Evolutionary conservation across 2,329 filamentous ascomycete species (phyloP).

Genomic region (Fusarium torulosum): DNA sequence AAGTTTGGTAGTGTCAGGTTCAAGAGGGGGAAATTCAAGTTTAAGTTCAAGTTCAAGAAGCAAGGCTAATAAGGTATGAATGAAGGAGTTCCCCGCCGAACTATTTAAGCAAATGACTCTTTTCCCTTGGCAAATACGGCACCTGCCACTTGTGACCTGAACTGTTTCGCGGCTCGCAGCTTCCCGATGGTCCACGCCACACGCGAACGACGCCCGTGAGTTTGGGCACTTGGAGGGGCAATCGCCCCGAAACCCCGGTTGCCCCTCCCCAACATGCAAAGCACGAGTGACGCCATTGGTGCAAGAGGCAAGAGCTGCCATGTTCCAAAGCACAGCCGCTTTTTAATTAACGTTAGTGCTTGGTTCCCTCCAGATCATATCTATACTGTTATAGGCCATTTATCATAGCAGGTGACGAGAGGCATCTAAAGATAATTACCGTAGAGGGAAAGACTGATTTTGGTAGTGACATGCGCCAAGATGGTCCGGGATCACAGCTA

Average conservation of each 20-base stretch:
- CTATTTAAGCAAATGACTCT: conserved; percentile 32
- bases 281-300: conserved; percentile 39
- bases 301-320: conserved; percentile 12
- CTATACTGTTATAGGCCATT: background rate
- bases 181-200: conserved; percentile 29
- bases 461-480: conserved; percentile 25
- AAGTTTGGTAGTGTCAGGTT: conserved; percentile 1
- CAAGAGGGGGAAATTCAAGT: conserved; percentile 24
- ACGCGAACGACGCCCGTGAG: conserved; percentile 11
- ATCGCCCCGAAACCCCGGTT: conserved; percentile 26
- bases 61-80: conserved; percentile 8
- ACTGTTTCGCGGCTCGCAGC: conserved; percentile 24
- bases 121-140: conserved; percentile 30
- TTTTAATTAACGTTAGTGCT: background rate
- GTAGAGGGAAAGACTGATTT: background rate
- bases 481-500: conserved; percentile 1
- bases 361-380: background rate
- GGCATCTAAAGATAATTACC: background rate
- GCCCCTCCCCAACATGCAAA: conserved; percentile 33
- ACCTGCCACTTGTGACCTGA: conserved; percentile 37
- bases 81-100: background rate
- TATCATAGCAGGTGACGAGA: background rate
- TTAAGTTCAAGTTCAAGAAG: background rate
- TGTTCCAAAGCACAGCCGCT: conserved; percentile 35
- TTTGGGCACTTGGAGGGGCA: conserved; percentile 36